phyloP scores from a whole-genome alignment of 495 filamentous ascomycete genomes.

The Neurospora sp. region DNA sequence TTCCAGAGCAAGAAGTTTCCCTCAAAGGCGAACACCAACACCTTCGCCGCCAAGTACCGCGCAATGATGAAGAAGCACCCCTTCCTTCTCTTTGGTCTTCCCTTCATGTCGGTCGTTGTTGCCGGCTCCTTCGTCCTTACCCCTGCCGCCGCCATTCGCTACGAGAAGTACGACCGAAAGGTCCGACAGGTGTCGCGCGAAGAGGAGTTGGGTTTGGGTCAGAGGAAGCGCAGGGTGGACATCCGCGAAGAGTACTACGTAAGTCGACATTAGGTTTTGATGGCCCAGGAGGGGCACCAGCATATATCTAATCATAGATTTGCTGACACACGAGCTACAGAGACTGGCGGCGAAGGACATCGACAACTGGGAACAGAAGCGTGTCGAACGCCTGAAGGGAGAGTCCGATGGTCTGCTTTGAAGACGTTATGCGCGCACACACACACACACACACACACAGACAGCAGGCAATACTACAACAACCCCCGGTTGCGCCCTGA shows the following conservation, averaged over 20 bases:
- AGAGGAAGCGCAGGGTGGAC: constrained; percentile 60
- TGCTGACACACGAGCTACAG: constrained; percentile 31
- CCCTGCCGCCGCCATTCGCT: constrained; percentile 83
- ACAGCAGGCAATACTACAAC: background rate
- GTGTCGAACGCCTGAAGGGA: constrained; percentile 76
- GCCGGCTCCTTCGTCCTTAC: constrained; percentile 90
- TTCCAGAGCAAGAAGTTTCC: constrained; percentile 69
- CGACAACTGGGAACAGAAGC: constrained; percentile 92
- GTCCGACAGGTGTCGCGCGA: constrained; percentile 71
- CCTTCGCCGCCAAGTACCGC: constrained; percentile 71
- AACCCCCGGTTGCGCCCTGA: background rate
- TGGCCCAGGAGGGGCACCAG: background rate
- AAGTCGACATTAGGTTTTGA: constrained; percentile 23
- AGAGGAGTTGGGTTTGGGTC: constrained; percentile 72
- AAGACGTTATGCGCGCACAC: constrained; percentile 7
- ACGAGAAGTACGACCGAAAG: constrained; percentile 84
- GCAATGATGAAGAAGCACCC: constrained; percentile 57
- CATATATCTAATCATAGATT: background rate
- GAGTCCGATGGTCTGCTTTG: constrained; percentile 80
- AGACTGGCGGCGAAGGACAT: constrained; percentile 83
- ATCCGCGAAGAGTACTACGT: constrained; percentile 92
- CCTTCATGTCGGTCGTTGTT: constrained; percentile 87
- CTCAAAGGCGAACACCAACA: constrained; percentile 44
- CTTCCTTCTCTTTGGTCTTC: constrained; percentile 91
- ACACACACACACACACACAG: background rate